phyloP scores from a whole-genome alignment of 169 alveolate genomes.

The Cryptosporidium ryanae region DNA sequence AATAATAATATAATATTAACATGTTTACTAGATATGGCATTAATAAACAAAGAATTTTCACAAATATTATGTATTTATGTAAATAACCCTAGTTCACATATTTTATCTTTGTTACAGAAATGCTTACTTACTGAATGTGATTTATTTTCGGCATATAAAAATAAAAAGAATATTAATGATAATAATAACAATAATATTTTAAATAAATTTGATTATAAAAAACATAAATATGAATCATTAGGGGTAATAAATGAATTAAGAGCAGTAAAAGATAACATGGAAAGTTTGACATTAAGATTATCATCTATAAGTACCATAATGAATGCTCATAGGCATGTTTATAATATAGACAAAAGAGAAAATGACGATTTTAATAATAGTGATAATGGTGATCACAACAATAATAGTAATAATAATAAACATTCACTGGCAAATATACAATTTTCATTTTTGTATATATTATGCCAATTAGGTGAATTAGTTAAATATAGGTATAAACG shows the following conservation, averaged over 20 bases:
- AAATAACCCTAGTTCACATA: slow-evolving; percentile 33
- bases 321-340: neutral
- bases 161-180: neutral
- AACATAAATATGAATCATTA: neutral
- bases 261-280: slow-evolving; percentile 45
- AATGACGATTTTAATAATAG: neutral
- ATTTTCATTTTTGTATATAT: slow-evolving; percentile 53
- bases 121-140: slow-evolving; percentile 44
- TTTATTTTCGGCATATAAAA: neutral
- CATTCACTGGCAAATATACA: slow-evolving; percentile 59
- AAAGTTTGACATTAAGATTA: slow-evolving; percentile 9
- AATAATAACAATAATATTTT: neutral
- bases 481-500: slow-evolving; percentile 30
- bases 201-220: neutral
- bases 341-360: neutral
- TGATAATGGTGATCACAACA: neutral
- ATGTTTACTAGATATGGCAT: slow-evolving; percentile 70
- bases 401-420: slow-evolving; percentile 2
- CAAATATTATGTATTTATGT: slow-evolving; percentile 55
- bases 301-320: slow-evolving; percentile 38
- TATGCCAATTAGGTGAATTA: slow-evolving; percentile 69
- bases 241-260: slow-evolving; percentile 35
- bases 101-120: slow-evolving; percentile 34
- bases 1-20: slow-evolving; percentile 13
- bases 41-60: slow-evolving; percentile 31